A percentile compares a stretch with the other conserved stretches of the same genome.
Conservation (phyloP, 1,284 basidiomycete species). For the Apiotrichum laibachii region DNA sequence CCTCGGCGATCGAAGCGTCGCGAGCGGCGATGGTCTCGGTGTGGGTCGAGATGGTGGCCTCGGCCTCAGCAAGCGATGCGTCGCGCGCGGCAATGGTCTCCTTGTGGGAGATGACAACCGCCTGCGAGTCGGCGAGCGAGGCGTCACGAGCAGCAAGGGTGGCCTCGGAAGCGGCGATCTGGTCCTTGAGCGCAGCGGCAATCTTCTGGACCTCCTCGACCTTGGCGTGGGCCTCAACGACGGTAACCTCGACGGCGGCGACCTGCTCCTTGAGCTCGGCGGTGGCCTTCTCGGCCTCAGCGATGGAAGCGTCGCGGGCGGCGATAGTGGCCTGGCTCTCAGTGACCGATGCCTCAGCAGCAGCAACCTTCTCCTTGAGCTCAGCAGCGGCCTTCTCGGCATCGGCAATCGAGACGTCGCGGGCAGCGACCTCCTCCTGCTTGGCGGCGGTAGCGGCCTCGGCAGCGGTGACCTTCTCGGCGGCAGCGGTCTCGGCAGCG, state of each 20-base stretch:
- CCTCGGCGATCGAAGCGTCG: background rate
- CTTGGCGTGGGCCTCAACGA: background rate
- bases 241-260: background rate
- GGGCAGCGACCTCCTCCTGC: background rate
- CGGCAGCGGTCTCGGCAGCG: background rate
- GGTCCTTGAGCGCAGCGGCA: background rate
- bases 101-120: background rate
- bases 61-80: background rate
- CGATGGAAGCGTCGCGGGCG: background rate
- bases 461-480: background rate
- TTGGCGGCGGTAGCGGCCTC: too few species aligned
- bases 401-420: background rate
- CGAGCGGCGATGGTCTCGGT: background rate
- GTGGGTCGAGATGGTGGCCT: background rate
- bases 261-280: slow-evolving; percentile 6
- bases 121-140: background rate
- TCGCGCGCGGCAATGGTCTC: background rate
- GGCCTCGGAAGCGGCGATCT: background rate
- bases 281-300: slow-evolving; percentile 3
- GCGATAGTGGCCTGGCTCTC: background rate
- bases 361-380: slow-evolving; percentile 1
- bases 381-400: background rate
- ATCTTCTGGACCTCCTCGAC: background rate
- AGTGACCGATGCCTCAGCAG: background rate
- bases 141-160: slow-evolving; percentile 19